A percentile compares a stretch with the other conserved stretches of the same genome.
phyloP scores from a whole-genome alignment of 345 rosid genomes.

The Hibiscus trionum region DNA sequence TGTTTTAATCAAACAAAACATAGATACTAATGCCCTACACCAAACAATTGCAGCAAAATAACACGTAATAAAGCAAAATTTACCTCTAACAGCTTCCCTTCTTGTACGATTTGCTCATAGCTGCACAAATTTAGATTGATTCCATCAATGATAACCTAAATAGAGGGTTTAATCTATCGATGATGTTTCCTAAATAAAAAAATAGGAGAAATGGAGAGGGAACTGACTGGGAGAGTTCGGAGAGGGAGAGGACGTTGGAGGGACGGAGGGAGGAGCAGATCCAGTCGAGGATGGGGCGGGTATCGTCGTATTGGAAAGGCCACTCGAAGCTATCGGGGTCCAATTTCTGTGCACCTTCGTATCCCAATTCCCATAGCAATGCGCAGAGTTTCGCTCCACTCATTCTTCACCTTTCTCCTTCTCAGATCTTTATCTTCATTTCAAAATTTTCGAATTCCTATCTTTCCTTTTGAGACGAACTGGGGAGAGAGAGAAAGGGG shows the following conservation, averaged over 20 bases:
- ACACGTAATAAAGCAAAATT: not conserved
- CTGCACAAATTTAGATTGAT: slow-evolving; percentile 28
- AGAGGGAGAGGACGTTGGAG: slow-evolving; percentile 84
- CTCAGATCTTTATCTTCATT: slow-evolving; percentile 16
- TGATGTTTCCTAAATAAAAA: not conserved
- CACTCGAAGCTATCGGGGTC: slow-evolving; percentile 96
- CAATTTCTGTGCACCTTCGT: slow-evolving; percentile 59
- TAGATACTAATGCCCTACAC: not conserved
- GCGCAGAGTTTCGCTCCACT: slow-evolving; percentile 72
- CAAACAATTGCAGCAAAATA: not conserved
- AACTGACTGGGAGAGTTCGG: slow-evolving; percentile 78
- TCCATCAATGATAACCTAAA: not conserved
- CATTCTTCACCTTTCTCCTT: slow-evolving; percentile 27
- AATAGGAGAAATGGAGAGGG: not conserved
- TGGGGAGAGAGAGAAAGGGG: not conserved
- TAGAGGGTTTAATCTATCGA: not conserved
- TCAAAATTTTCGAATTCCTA: not conserved
- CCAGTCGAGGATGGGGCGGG: slow-evolving; percentile 88
- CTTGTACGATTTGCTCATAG: slow-evolving; percentile 60
- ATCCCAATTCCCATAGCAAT: slow-evolving; percentile 72
- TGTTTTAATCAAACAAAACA: slow-evolving; percentile 17
- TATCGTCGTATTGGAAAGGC: slow-evolving; percentile 97
- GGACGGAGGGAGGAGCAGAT: slow-evolving; percentile 94
- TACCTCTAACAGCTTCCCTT: slow-evolving; percentile 79
- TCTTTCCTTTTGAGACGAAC: not conserved